Evolutionary conservation across 495 filamentous ascomycete genomes (phyloP).

Genomic region (Aspergillus mulundensis): DNA sequence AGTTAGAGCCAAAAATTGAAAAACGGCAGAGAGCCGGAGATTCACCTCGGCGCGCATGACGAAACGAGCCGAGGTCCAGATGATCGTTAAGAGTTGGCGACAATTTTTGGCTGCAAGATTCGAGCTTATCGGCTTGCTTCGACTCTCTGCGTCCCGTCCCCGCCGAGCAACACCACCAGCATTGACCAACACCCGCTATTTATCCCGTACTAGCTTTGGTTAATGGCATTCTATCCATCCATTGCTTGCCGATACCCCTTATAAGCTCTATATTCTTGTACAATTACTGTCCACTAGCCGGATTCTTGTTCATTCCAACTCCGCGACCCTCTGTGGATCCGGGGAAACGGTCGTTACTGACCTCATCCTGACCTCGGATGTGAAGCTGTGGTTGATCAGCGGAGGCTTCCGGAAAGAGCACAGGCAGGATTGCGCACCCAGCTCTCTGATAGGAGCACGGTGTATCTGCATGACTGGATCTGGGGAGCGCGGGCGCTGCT

Average conservation of each 20-base stretch:
- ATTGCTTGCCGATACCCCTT: not conserved
- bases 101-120: not conserved
- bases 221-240: not conserved
- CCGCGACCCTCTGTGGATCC: conserved; percentile 2
- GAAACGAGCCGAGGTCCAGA: conserved; percentile 38
- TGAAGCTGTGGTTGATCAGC: conserved; percentile 11
- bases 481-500: not conserved
- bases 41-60: conserved; percentile 37
- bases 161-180: conserved; percentile 8
- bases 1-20: conserved; percentile 3
- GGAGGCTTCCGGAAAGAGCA: conserved; percentile 14
- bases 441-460: conserved; percentile 9
- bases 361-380: conserved; percentile 20
- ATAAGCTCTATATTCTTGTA: not conserved
- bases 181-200: not conserved
- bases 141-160: conserved; percentile 15
- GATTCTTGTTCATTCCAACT: not conserved
- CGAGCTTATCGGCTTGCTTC: conserved; percentile 9
- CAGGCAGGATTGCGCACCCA: not conserved
- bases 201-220: not conserved
- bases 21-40: conserved; percentile 7
- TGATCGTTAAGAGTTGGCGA: not conserved
- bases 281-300: not conserved
- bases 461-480: not conserved
- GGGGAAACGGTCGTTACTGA: conserved; percentile 1